These are phyloP conservation scores for Gossypium schwendimanii DNA, from an alignment of 441 rosid genomes.

Conservation along the genomic window DNA sequence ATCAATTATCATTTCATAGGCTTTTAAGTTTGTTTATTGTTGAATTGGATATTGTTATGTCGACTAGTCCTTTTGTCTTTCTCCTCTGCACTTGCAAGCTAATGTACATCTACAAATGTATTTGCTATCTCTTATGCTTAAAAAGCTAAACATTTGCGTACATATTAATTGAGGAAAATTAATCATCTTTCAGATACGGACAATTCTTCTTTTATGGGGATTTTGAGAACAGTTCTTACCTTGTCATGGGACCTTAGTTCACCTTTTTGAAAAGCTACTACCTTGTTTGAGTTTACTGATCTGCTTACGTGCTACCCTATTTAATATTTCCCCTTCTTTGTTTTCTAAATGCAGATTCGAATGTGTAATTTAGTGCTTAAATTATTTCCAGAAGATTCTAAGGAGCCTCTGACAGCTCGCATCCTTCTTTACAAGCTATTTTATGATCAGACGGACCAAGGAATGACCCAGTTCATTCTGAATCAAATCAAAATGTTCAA, in stretches of 20 bases:
- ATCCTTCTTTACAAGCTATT: conserved; percentile 91
- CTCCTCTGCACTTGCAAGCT: background rate
- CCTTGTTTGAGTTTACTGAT: background rate
- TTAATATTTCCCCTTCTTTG: conserved; percentile 4
- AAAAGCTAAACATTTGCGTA: background rate
- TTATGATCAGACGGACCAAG: conserved; percentile 95
- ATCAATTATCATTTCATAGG: conserved; percentile 11
- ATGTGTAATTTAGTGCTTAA: conserved; percentile 73
- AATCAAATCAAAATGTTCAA: conserved; percentile 72
- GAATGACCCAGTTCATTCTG: conserved; percentile 87
- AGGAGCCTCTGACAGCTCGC: conserved; percentile 86
- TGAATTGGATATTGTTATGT: conserved; percentile 1
- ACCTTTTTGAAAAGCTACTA: background rate
- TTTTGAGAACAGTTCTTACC: background rate
- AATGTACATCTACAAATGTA: background rate
- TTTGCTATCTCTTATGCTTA: background rate
- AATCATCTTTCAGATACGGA: background rate
- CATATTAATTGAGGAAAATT: background rate
- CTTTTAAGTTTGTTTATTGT: background rate
- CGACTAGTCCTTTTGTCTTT: background rate
- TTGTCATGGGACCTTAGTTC: background rate
- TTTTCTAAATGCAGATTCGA: conserved; percentile 49
- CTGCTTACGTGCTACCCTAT: background rate
- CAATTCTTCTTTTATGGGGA: background rate
- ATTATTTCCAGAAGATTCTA: conserved; percentile 65